phyloP scores from a whole-genome alignment of 306 rosid genomes.

The Cicer pinnatifidum region DNA sequence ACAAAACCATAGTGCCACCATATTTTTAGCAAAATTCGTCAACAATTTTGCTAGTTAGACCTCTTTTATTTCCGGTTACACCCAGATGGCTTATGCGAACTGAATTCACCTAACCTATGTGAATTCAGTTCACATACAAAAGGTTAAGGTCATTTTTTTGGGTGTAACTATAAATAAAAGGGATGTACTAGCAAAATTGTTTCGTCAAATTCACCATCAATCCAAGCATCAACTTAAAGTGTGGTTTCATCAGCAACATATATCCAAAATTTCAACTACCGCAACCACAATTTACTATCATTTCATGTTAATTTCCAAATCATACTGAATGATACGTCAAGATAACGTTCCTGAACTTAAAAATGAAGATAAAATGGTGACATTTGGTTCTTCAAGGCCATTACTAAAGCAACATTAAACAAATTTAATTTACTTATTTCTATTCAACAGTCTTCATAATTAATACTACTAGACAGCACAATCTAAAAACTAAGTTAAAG shows the following conservation, averaged over 20 bases:
- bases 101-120: no score
- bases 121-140: no score
- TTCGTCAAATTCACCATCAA: neutral
- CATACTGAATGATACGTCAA: constrained; percentile 10
- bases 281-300: neutral
- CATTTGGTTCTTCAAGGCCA: constrained; percentile 19
- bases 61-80: no score
- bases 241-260: neutral
- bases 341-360: neutral
- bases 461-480: neutral
- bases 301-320: constrained; percentile 5
- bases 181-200: no score
- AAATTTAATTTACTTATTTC: neutral
- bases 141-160: no score
- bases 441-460: neutral
- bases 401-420: neutral
- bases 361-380: neutral
- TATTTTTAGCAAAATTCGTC: neutral
- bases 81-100: no score
- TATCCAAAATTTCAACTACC: neutral
- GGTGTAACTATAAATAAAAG: no score
- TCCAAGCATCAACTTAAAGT: neutral
- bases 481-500: neutral
- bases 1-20: neutral
- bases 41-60: no score